phyloP scores from a whole-genome alignment of 1,284 basidiomycete species.

The Ceratobasidium theobromae region DNA sequence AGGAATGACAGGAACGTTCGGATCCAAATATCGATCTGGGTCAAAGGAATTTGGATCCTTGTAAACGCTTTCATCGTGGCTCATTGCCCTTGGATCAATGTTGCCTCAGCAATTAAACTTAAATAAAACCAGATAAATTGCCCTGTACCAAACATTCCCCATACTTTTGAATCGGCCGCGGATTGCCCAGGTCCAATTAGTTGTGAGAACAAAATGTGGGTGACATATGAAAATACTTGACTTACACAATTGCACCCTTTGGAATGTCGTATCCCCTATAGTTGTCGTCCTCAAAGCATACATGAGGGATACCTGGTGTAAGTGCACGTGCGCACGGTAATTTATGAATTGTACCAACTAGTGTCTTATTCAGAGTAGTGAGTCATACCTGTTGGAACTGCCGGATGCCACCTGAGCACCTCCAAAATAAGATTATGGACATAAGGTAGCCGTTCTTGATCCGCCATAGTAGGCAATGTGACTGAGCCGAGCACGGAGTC shows the following conservation, averaged over 20 bases:
- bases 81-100: slow-evolving; percentile 7
- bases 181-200: not conserved
- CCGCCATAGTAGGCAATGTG: not conserved
- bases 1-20: slow-evolving; percentile 12
- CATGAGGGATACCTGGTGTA: slow-evolving; percentile 50
- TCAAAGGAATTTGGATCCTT: not conserved
- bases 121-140: not conserved
- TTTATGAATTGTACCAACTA: not conserved
- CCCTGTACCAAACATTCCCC: slow-evolving; percentile 2
- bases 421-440: slow-evolving; percentile 46
- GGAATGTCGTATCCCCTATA: slow-evolving; percentile 54
- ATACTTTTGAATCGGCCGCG: not conserved
- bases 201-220: no score
- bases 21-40: slow-evolving; percentile 32
- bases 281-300: slow-evolving; percentile 51
- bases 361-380: not conserved
- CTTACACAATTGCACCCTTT: slow-evolving; percentile 44
- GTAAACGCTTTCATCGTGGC: no score
- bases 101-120: not conserved
- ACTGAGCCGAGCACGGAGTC: not conserved
- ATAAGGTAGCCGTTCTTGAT: slow-evolving; percentile 1
- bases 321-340: not conserved
- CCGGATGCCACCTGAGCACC: slow-evolving; percentile 48
- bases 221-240: not conserved
- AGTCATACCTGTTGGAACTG: slow-evolving; percentile 21